Conservation (phyloP, 495 filamentous ascomycete species). For the Poronia punctata region DNA sequence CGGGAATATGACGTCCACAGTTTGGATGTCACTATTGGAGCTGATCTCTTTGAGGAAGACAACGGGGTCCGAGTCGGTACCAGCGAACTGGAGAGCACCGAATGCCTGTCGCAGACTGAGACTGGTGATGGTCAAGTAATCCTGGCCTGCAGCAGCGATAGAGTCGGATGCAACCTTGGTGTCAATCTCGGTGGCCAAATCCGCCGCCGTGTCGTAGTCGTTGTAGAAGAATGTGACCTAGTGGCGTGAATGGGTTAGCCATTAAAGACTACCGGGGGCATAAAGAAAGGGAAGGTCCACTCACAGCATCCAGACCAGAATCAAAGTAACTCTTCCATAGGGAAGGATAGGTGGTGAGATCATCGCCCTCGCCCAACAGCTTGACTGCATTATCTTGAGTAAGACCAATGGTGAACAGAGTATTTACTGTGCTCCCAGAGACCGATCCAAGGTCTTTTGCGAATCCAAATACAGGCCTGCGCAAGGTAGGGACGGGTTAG, state of each 20-base stretch:
- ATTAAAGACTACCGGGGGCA: background rate
- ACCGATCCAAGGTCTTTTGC: conserved; percentile 61
- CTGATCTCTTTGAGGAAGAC: conserved; percentile 94
- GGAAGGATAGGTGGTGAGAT: conserved; percentile 60
- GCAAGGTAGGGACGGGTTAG: background rate
- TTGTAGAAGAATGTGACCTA: conserved; percentile 61
- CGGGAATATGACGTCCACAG: conserved; percentile 95
- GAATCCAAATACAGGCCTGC: conserved; percentile 78
- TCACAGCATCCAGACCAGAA: conserved; percentile 47
- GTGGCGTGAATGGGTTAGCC: background rate
- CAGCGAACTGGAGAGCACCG: conserved; percentile 77
- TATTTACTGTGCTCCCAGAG: conserved; percentile 21
- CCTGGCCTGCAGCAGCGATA: conserved; percentile 50
- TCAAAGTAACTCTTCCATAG: conserved; percentile 68
- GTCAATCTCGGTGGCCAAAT: conserved; percentile 57
- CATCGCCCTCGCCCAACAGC: conserved; percentile 62
- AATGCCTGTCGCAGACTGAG: conserved; percentile 82
- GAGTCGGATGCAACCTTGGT: conserved; percentile 65
- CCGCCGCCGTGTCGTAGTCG: conserved; percentile 53
- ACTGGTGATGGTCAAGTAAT: conserved; percentile 78
- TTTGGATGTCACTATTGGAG: conserved; percentile 88
- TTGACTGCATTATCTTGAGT: conserved; percentile 71
- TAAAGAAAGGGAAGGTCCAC: conserved; percentile 9
- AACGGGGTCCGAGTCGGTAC: conserved; percentile 67
- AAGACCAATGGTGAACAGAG: conserved; percentile 73